Evolutionary conservation across 345 rosid genomes (phyloP), one percentile per base, ranked within the genome.

Genomic region (Balakata baccata): DNA sequence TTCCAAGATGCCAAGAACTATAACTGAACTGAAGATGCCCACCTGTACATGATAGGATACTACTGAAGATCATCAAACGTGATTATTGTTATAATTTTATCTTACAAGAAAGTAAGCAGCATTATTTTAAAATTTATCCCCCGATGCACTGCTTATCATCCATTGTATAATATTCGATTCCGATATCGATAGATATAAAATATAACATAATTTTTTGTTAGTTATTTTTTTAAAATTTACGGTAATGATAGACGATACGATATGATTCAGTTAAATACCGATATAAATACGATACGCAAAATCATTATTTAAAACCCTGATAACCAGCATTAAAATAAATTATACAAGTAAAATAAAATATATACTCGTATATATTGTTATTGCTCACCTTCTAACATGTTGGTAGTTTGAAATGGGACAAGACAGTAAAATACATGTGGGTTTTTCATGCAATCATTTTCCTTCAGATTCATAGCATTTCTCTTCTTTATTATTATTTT

Each of bases 301-400:
- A n/a, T n/a, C n/a, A n/a, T n/a, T n/a, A n/a, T n/a, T n/a, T n/a
- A n/a, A n/a, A n/a, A n/a, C n/a, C n/a, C n/a, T n/a, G n/a, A n/a
- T n/a, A n/a, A n/a, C n/a, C n/a, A n/a, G n/a, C n/a, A n/a, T 6
- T 0, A 17, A 14, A 63, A 63, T 13, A 38, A 57, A 6, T 7
- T 7, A 20, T 6, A n/a, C 8, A 57, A 57, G 25, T 0, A 20
- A 57, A 29, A 29, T 34, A 34, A 61, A 61, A 61, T 61, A 25
- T 16, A 43, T 43, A 1, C 34, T 29, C 34, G 34, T 29, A 29
- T 29, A 29, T 29, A 6, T 2, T 63, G 52, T 9, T 73, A 22
- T 49, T 64, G 52, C 59, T n/a, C n/a, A 64, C 51, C 69, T 52
- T 52, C 70, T 22, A 51, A 11, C 59, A 72, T 61, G 56, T 53